These are phyloP conservation scores for Blastocystis sp. DNA, from an alignment of 352 stramenopile genomes.

Conservation along the genomic window DNA sequence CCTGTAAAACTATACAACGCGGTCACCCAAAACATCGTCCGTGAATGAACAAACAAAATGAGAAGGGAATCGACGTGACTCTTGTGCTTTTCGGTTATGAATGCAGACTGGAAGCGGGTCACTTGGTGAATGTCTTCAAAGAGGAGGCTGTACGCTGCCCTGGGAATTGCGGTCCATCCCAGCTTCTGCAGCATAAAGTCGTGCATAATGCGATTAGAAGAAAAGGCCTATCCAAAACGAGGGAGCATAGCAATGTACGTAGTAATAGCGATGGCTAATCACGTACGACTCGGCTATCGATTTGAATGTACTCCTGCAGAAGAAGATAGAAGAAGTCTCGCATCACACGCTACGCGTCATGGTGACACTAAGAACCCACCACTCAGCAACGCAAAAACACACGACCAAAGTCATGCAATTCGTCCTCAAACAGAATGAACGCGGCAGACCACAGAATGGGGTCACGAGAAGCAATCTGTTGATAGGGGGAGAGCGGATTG, in stretches of 20 bases:
- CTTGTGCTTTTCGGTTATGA: background rate
- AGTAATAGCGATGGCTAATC: constrained; percentile 63
- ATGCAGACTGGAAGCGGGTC: background rate
- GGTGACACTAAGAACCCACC: background rate
- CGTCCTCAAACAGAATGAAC: constrained; percentile 51
- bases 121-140: constrained; percentile 49
- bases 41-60: background rate
- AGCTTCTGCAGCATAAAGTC: constrained; percentile 52
- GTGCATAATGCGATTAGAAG: background rate
- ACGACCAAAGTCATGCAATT: constrained; percentile 55
- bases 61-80: constrained; percentile 30
- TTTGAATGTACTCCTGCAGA: constrained; percentile 19
- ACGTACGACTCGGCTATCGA: constrained; percentile 36
- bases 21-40: background rate
- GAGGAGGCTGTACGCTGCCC: background rate
- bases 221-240: background rate
- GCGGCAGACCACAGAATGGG: constrained; percentile 33
- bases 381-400: constrained; percentile 18
- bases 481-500: background rate
- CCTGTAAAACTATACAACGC: background rate
- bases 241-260: background rate
- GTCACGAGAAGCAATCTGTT: background rate
- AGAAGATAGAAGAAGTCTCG: constrained; percentile 43
- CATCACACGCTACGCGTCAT: constrained; percentile 42
- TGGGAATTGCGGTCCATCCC: background rate